Evolutionary conservation across 2,329 filamentous ascomycete species (phyloP), one percentile per base, ranked within the genome.

Genomic region (Tricladium varicosporioides): DNA sequence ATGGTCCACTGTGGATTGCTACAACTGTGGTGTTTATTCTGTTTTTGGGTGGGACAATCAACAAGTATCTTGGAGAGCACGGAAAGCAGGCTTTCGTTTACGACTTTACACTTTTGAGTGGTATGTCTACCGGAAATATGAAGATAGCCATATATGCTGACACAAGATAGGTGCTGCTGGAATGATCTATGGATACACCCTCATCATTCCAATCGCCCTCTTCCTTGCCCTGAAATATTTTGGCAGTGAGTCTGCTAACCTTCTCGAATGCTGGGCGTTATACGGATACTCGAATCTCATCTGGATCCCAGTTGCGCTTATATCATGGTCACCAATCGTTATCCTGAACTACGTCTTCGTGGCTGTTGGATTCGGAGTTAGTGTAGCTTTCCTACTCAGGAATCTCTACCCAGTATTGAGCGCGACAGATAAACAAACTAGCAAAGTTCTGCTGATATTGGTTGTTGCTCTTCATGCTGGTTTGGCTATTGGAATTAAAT

Each of bases 1-100:
- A 99, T 78, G 93, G 93, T 1, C 94, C 94, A 1, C 92, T 97
- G 71, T 99, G 94, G 94, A 97, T 99, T 75, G 94, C 94, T 9
- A 97, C 94, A 0, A 97, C 94, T 0, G 94, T 99, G 9, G 88
- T 99, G 11, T 83, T 99, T 62, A 97, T 99, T 59, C 76, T 99
- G 32, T 99, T 99, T 75, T 73, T 99, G 46, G 94, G 93, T 1
- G 94, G 94, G 11, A 97, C 94, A 0, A 96, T 99, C 63, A 95
- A 88, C 70, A 88, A 94, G 74, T 97, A 96, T 73, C 77, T 97
- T 22, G 81, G 81, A 19, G 83, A 82, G 45, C 79, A 78, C n/a
- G 82, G 84, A 53, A 76, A 83, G 18, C 85, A 89, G 22, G 22
- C 22, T 57, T 97, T 97, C 72, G 86, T 87, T 48, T 97, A 97